Evolutionary conservation across 495 filamentous ascomycete species (phyloP).

Genomic region (Trichoderma virens): DNA sequence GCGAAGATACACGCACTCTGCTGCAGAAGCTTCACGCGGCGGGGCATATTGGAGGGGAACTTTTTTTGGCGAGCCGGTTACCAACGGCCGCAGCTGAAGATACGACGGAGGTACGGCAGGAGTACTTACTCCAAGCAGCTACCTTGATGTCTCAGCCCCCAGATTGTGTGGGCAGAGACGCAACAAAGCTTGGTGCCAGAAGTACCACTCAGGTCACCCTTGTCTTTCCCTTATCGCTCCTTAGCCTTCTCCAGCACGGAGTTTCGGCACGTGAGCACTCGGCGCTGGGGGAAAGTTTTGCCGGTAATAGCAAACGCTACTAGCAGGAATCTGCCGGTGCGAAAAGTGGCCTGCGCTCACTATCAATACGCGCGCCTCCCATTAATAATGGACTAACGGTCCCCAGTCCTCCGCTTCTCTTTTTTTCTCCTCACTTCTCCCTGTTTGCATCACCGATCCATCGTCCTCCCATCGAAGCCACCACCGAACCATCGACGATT

Average conservation of each 20-base stretch:
- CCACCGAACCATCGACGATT: neutral
- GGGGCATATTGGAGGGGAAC: constrained; percentile 7
- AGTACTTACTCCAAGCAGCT: neutral
- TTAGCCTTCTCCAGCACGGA: neutral
- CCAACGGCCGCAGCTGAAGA: neutral
- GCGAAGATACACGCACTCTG: neutral
- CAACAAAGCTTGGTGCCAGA: neutral
- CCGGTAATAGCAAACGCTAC: neutral
- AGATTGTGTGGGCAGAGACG: neutral
- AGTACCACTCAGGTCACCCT: neutral
- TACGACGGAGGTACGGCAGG: neutral
- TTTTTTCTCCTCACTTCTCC: constrained; percentile 2
- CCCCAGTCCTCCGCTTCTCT: constrained; percentile 1
- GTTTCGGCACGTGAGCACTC: neutral
- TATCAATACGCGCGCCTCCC: neutral
- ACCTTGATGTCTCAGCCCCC: neutral
- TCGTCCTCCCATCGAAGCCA: neutral
- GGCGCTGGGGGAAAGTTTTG: neutral
- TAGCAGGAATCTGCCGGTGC: neutral
- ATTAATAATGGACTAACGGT: constrained; percentile 5
- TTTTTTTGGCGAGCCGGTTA: neutral
- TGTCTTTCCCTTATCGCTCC: neutral
- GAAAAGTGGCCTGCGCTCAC: neutral
- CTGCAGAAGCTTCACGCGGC: constrained; percentile 6
- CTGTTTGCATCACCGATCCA: neutral